Percentiles rank a stretch among this genome's conserved stretches.
These are phyloP conservation scores for Pelargonium citronellum DNA, from an alignment of 441 rosid species.

Conservation along the genomic window DNA sequence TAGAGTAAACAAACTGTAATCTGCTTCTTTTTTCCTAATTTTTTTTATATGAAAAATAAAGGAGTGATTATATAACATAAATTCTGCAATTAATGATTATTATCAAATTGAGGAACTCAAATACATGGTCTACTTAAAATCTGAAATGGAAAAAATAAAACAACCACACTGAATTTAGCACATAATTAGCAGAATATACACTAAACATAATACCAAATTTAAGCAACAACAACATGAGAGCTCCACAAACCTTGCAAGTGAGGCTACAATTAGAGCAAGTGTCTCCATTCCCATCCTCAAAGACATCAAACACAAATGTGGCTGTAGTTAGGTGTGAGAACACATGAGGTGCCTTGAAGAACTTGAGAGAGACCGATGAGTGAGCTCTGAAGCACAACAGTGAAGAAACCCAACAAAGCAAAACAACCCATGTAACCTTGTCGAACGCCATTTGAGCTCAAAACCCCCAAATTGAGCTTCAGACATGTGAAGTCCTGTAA, in stretches of 20 bases:
- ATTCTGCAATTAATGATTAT: too few species aligned
- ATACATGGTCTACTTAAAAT: not conserved
- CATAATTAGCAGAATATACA: not conserved
- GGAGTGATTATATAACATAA: too few species aligned
- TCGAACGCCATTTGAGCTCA: conserved; percentile 39
- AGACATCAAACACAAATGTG: conserved; percentile 57
- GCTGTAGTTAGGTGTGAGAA: conserved; percentile 54
- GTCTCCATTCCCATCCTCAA: conserved; percentile 35
- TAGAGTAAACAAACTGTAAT: too few species aligned
- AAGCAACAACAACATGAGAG: not conserved
- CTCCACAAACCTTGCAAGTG: conserved; percentile 54
- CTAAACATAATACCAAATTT: not conserved
- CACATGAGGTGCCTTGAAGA: conserved; percentile 56
- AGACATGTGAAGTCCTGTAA: conserved; percentile 13
- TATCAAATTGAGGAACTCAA: too few species aligned
- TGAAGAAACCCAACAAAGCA: conserved; percentile 36
- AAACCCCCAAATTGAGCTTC: conserved; percentile 17
- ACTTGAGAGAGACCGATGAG: conserved; percentile 52
- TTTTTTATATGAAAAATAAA: too few species aligned
- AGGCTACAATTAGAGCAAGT: conserved; percentile 48
- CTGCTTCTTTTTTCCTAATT: too few species aligned
- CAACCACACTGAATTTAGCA: not conserved
- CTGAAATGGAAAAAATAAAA: not conserved
- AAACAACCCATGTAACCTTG: conserved; percentile 34
- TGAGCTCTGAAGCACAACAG: conserved; percentile 28